Evolutionary conservation across 495 filamentous ascomycete genomes (phyloP), one percentile per base, ranked within the genome.

Genomic region (Mytilinidion resinicola): DNA sequence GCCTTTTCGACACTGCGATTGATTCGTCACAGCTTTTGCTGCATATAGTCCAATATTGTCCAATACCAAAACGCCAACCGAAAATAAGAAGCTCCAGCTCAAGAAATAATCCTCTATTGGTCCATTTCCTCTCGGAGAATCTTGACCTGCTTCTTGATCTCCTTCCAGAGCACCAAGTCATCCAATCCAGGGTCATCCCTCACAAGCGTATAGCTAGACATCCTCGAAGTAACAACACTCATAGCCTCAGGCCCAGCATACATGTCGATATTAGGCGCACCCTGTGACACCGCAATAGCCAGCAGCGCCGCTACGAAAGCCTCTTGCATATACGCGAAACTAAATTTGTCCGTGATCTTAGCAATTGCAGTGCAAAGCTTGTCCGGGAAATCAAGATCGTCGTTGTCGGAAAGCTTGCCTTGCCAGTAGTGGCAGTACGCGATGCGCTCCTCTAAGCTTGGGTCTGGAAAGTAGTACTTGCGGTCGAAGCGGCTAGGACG

Each of bases 321-420:
- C 47, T 75, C 72, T 55, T 75, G 70, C 64, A 75, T 63, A 46
- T 72, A 75, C 14, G 72, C 72, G 59, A 74, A 75, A 5, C 57
- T 64, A 60, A 75, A 75, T 10, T 66, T 68, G 15, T 65, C 57
- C 14, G 72, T 75, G 46, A 72, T 73, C 57, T 66, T 64, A 14
- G 72, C 72, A 38, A 73, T 61, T 0, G 66, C 66, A 1, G 44
- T 41, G 51, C 71, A 73, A 48, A 73, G 44, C 55, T 67, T 62
- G 52, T 71, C 69, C 37, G 72, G 71, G 44, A 75, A 72, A 15
- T 73, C 70, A 17, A 73, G 21, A 35, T 71, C 70, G 12, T 63
- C 21, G 50, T 73, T 72, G 43, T 67, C 65, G 11, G 61, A 60
- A 2, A 75, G 66, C 54, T 75, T 75, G 8, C 35, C 9, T 53